Conservation (phyloP, 768 basidiomycete genomes). For the Paxillus ammoniavirescens region DNA sequence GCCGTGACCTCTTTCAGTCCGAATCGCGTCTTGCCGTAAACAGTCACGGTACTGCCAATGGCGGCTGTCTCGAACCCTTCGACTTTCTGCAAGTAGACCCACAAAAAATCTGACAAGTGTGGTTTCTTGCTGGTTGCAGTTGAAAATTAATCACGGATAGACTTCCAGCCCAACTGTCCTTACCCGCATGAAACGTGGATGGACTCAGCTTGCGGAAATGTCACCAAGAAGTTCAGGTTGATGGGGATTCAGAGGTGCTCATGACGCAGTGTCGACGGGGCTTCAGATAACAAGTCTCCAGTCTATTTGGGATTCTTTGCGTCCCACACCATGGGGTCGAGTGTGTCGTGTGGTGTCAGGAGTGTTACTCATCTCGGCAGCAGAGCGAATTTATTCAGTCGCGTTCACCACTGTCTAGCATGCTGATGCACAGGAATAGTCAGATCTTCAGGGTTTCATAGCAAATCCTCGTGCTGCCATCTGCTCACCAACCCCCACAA, state of each 20-base stretch:
- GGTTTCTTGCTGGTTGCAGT: too few species aligned
- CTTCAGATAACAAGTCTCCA: slow-evolving; percentile 2
- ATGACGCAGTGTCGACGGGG: slow-evolving; percentile 16
- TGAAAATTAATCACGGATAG: not conserved
- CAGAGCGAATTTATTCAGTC: slow-evolving; percentile 17
- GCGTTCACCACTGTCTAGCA: not conserved
- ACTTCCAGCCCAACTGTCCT: not conserved
- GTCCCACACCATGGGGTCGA: slow-evolving; percentile 7
- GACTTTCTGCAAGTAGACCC: too few species aligned
- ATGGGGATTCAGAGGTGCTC: slow-evolving; percentile 6
- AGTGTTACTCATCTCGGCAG: slow-evolving; percentile 20
- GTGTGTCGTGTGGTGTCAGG: not conserved
- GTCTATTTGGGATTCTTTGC: slow-evolving; percentile 5
- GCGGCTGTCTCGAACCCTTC: too few species aligned
- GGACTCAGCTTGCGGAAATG: too few species aligned
- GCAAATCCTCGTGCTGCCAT: slow-evolving; percentile 16
- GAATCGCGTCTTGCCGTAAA: too few species aligned
- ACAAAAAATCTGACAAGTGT: not conserved
- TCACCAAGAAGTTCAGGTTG: not conserved
- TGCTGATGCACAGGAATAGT: too few species aligned
- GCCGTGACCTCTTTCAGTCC: too few species aligned
- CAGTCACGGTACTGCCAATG: too few species aligned
- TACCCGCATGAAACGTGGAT: too few species aligned
- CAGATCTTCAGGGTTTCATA: slow-evolving; percentile 24
- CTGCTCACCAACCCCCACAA: slow-evolving; percentile 21